phyloP scores from a whole-genome alignment of 2,329 filamentous ascomycete genomes.

The Trichoderma pleuroti region DNA sequence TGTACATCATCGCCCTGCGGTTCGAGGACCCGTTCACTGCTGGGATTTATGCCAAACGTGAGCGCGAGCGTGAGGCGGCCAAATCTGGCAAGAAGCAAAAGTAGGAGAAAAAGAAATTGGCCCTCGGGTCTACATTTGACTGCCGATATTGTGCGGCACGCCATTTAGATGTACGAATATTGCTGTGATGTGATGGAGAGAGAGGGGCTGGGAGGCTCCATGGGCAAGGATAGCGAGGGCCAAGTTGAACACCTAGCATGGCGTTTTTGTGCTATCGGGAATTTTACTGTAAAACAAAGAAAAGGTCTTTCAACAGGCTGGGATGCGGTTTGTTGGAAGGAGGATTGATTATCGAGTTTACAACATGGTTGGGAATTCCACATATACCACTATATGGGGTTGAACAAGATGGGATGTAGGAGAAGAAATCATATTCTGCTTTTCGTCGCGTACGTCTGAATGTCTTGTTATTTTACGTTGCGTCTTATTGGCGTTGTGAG shows the following conservation, averaged over 20 bases:
- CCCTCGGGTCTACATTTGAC: background rate
- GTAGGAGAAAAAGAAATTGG: slow-evolving; percentile 29
- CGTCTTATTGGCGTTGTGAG: background rate
- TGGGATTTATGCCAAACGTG: slow-evolving; percentile 86
- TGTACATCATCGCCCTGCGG: slow-evolving; percentile 76
- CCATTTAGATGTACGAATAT: background rate
- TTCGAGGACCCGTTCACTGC: slow-evolving; percentile 95
- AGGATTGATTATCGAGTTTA: background rate
- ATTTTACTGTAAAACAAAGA: background rate
- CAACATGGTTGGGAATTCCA: slow-evolving; percentile 17
- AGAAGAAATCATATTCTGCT: background rate
- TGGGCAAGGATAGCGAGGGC: background rate
- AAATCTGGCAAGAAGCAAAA: slow-evolving; percentile 51
- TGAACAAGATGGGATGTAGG: too few relatives aligned
- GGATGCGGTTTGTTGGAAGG: slow-evolving; percentile 4
- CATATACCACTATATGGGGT: slow-evolving; percentile 14
- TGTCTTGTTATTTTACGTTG: background rate
- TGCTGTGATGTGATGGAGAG: background rate
- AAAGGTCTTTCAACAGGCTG: slow-evolving; percentile 23
- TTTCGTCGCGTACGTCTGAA: background rate
- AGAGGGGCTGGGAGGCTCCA: background rate
- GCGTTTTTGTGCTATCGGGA: slow-evolving; percentile 10
- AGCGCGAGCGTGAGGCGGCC: slow-evolving; percentile 51
- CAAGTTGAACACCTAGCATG: background rate
- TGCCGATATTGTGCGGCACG: background rate